Percentiles rank a stretch among this genome's conserved stretches.
Evolutionary conservation across 116 monocot genomes (phyloP).

Genomic region (Trichopus zeylanicus): DNA sequence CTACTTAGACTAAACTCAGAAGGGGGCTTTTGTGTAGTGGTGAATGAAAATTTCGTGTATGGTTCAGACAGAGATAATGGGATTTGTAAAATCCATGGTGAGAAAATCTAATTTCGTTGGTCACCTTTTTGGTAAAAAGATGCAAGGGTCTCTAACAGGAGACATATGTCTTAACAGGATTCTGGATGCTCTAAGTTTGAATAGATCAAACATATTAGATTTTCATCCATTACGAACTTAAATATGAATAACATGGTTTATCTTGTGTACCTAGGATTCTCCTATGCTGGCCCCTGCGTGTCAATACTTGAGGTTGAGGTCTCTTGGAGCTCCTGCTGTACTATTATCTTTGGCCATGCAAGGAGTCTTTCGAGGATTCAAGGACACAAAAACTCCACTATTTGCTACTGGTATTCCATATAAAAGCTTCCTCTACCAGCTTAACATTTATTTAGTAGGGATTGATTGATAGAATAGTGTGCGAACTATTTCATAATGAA

Average conservation of each 20-base stretch:
- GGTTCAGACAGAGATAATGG: no score
- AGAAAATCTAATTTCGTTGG: no score
- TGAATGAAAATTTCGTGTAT: no score
- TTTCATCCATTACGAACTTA: background rate
- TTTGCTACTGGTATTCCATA: slow-evolving; percentile 58
- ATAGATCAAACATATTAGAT: no score
- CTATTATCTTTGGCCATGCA: slow-evolving; percentile 74
- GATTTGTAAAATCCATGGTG: no score
- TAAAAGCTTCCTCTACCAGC: background rate
- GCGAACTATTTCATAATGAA: background rate
- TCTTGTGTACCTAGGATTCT: slow-evolving; percentile 33
- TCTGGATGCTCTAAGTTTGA: no score
- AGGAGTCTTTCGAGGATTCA: slow-evolving; percentile 74
- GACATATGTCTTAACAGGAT: no score
- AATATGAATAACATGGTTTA: background rate
- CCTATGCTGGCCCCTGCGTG: slow-evolving; percentile 59
- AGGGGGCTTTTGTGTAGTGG: no score
- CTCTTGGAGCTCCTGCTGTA: slow-evolving; percentile 68
- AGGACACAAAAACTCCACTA: slow-evolving; percentile 71
- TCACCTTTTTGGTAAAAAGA: no score
- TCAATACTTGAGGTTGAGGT: slow-evolving; percentile 52
- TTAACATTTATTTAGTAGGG: background rate
- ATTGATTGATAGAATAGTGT: background rate
- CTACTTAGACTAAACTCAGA: no score
- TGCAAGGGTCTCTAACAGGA: no score